Evolutionary conservation across 768 basidiomycete genomes (phyloP).

Genomic region (Panus rudis): DNA sequence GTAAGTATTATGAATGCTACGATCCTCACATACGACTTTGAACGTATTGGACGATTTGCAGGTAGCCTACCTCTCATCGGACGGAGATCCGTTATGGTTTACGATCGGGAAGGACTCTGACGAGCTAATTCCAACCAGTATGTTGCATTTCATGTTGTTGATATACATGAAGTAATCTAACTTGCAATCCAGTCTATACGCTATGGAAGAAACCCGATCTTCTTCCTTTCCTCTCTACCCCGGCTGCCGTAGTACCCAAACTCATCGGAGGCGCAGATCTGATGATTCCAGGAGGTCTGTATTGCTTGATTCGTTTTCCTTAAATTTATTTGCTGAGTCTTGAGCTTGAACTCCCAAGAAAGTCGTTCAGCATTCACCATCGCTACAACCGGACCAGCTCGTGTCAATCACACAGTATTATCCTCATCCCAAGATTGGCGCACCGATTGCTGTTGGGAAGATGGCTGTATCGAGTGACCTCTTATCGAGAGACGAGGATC

Average conservation of each 20-base stretch:
- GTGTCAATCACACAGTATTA: conserved; percentile 55
- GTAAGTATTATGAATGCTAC: conserved; percentile 34
- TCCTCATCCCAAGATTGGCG: conserved; percentile 27
- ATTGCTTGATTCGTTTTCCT: background rate
- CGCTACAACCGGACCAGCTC: conserved; percentile 41
- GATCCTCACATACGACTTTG: background rate
- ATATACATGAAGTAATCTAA: background rate
- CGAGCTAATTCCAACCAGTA: conserved; percentile 66
- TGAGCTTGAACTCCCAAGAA: conserved; percentile 24
- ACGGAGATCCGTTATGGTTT: conserved; percentile 77
- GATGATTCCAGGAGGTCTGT: conserved; percentile 81
- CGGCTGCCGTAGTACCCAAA: conserved; percentile 60
- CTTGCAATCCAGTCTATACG: conserved; percentile 50
- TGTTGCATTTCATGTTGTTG: conserved; percentile 4
- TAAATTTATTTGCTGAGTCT: conserved; percentile 2
- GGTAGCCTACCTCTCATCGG: conserved; percentile 57
- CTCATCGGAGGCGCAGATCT: conserved; percentile 78
- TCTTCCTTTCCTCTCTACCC: conserved; percentile 66
- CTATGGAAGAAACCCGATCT: conserved; percentile 69
- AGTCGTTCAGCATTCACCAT: conserved; percentile 53
- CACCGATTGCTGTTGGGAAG: conserved; percentile 71
- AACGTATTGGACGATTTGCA: conserved; percentile 19
- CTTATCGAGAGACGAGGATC: conserved; percentile 36
- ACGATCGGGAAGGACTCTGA: conserved; percentile 60
- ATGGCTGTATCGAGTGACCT: conserved; percentile 52